These are phyloP conservation scores for Rubroboletus satanas DNA, from an alignment of 768 basidiomycete genomes.

Conservation along the genomic window DNA sequence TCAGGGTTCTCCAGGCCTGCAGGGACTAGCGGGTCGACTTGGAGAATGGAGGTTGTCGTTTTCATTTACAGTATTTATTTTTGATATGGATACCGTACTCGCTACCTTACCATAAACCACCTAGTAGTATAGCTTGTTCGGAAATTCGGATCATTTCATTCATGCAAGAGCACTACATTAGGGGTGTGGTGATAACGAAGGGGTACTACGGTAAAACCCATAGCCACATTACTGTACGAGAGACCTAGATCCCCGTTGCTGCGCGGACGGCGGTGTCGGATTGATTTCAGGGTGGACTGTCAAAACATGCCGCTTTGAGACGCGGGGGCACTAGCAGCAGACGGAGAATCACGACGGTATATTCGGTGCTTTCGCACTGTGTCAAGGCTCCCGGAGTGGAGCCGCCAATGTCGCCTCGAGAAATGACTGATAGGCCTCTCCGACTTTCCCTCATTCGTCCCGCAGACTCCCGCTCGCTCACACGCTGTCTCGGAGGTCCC, in stretches of 20 bases:
- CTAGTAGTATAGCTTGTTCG: background rate
- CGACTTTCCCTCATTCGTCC: background rate
- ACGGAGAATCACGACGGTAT: too few species aligned
- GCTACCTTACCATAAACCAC: background rate
- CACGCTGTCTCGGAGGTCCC: background rate
- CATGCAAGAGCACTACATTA: background rate
- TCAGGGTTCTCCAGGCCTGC: too few species aligned
- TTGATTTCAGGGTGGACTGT: background rate
- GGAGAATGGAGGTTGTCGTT: background rate
- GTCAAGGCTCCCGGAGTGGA: background rate
- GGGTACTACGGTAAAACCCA: background rate
- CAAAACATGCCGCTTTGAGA: too few species aligned
- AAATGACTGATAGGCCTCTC: background rate
- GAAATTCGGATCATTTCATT: background rate
- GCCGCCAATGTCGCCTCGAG: background rate
- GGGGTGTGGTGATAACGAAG: background rate
- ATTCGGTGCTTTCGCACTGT: background rate
- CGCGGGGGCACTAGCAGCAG: too few species aligned
- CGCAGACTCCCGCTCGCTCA: background rate
- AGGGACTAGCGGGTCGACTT: background rate
- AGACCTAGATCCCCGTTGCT: background rate
- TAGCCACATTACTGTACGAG: background rate
- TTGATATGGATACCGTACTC: too few species aligned
- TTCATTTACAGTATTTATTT: too few species aligned
- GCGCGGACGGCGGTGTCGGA: background rate